Conservation (phyloP, 2,329 filamentous ascomycete species). For the Nemania sp. region DNA sequence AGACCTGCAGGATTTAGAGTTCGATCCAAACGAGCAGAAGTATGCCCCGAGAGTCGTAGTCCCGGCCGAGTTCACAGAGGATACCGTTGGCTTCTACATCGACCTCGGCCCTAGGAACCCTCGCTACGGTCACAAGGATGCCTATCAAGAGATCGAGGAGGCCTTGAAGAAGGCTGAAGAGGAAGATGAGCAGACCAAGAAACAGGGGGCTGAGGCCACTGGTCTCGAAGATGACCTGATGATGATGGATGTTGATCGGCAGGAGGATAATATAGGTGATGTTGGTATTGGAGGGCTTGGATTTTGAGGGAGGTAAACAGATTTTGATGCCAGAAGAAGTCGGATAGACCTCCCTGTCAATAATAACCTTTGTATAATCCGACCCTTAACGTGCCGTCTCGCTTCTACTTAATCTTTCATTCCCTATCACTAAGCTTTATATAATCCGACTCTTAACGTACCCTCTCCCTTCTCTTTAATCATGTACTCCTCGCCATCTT, state of each 20-base stretch:
- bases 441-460: no score
- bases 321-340: no score
- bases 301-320: no score
- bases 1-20: neutral
- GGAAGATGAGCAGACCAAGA: neutral
- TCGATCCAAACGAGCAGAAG: neutral
- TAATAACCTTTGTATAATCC: no score
- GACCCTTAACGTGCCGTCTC: no score
- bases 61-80: neutral
- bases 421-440: no score
- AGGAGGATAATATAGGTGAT: neutral
- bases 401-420: no score
- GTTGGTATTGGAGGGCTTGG: conserved; percentile 1
- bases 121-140: conserved; percentile 12
- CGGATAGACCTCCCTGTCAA: no score
- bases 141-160: conserved; percentile 25
- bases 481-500: no score
- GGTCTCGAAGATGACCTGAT: conserved; percentile 12
- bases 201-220: neutral
- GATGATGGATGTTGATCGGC: conserved; percentile 8
- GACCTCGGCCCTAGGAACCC: conserved; percentile 17
- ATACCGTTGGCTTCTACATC: neutral
- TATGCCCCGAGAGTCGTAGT: neutral
- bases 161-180: conserved; percentile 4
- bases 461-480: no score